Evolutionary conservation across 2,329 filamentous ascomycete species (phyloP), one percentile per base, ranked within the genome.

Genomic region (Epichloe hybrida): DNA sequence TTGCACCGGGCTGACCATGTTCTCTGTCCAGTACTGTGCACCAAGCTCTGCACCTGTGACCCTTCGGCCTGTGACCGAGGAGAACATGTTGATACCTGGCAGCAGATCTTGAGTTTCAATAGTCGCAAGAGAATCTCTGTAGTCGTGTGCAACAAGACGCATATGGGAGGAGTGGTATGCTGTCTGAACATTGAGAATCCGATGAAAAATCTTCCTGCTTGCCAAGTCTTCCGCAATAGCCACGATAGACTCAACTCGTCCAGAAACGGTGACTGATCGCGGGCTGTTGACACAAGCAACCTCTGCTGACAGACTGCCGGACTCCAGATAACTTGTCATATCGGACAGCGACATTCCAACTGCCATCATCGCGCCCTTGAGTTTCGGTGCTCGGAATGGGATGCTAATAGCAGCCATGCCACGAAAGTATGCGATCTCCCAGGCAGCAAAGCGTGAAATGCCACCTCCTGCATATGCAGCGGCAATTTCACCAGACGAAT

Each of bases 101-200:
- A 50, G 13, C 50, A 58, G 35, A 40, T 53, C 31, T 42, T 54
- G 39, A 6, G 59, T 43, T 2, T 31, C 34, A 15, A 69, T 52
- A 3, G 53, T 46, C 5, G 46, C 37, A 7, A 72, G 53, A 5
- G 57, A 54, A 2, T 58, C 53, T 6, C 54, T 53, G 52, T 74
- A 74, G n/a, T 63, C 61, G 0, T 62, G 56, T 37, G 64, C 63
- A 4, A 72, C 61, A 1, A 62, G 52, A 20, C 57, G 58, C 71
- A 74, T 74, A 31, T 73, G 69, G 1, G 62, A 62, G 1, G 71
- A 73, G 52, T 74, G 72, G 42, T 74, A 74, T 1, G 71, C 69
- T 3, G 64, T 60, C 5, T 62, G 58, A 12, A 73, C 67, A 2
- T 62, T 55, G 7, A 74, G 60, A 1, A 66, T 51, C 4, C 64